Base-by-base conservation (phyloP, 768 basidiomycete genomes). In the Collybiopsis luxurians region DNA sequence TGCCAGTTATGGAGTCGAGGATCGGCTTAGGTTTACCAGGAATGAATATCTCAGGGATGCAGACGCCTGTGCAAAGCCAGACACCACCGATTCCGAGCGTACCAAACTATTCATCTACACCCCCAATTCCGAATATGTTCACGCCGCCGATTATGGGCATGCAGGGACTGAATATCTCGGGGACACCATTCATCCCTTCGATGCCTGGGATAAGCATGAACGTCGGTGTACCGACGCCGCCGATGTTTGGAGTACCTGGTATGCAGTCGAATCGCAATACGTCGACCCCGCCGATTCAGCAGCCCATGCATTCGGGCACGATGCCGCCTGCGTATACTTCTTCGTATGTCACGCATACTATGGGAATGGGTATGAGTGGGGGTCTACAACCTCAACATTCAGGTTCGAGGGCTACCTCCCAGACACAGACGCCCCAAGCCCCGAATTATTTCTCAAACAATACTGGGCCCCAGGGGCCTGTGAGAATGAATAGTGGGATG, bases 341-440 rank as follows among this genome's bases (percentile, higher is more conserved):
- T 24, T 44, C 42, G n/a, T 24, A n/a, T 19, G 9, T 17, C 5
- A 5, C 60, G 50, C 60, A 57, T 31, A 53, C 47, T 34, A 34
- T 59, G 46, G 26, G 42, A 13, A 30, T 48, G 28, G 57, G 51
- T 30, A 46, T 44, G 42, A 17, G 42, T 19, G 42, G n/a, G 42
- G 48, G 24, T 53, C 13, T 34, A 34, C 31, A 34, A 13, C 31
- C 31, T 13, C 31, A 34, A 43, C 36, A 46, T 47, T 44, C 53
- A 36, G 43, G 45, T 30, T 30, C 30, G 48, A 63, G 63, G 13
- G 59, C 63, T 36, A 62, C 71, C 24, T 67, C 70, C n/a, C 58
- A 66, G 26, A 67, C 71, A 27, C 76, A 1, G 70, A 42, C 53
- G 21, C 53, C n/a, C n/a, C n/a, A n/a, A n/a, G n/a, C n/a, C n/a